These are phyloP conservation scores for Cystofilobasidium bisporidii DNA, from an alignment of 768 basidiomycete species.

Conservation along the genomic window DNA sequence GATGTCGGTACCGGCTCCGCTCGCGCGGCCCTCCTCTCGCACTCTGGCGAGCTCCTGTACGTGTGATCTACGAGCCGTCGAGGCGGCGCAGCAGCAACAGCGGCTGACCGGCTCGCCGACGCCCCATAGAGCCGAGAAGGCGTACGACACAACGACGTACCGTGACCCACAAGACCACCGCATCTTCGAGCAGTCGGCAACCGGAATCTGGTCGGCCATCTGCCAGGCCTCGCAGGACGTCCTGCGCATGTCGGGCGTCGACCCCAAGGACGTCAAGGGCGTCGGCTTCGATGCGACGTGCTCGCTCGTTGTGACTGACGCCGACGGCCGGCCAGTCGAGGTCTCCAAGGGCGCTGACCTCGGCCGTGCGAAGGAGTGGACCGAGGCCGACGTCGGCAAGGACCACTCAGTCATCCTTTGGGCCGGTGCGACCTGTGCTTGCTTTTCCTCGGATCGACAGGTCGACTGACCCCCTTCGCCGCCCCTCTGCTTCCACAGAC, in stretches of 20 bases:
- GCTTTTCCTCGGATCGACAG: too few relatives aligned
- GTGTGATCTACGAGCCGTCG: slow-evolving; percentile 13
- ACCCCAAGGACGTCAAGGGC: slow-evolving; percentile 62
- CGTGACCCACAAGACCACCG: slow-evolving; percentile 73
- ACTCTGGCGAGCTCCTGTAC: slow-evolving; percentile 54
- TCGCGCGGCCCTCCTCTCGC: slow-evolving; percentile 67
- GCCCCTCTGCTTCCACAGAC: slow-evolving; percentile 44
- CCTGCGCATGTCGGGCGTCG: slow-evolving; percentile 46
- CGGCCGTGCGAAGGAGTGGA: slow-evolving; percentile 40
- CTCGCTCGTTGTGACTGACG: slow-evolving; percentile 76
- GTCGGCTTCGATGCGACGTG: slow-evolving; percentile 95
- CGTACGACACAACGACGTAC: slow-evolving; percentile 66
- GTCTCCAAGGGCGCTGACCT: slow-evolving; percentile 61
- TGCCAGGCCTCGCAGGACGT: slow-evolving; percentile 50
- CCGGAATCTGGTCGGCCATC: slow-evolving; percentile 72
- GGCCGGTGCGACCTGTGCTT: slow-evolving; percentile 46
- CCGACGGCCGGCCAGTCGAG: slow-evolving; percentile 59
- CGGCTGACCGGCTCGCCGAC: not conserved
- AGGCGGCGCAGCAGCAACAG: not conserved
- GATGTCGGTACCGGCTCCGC: slow-evolving; percentile 81
- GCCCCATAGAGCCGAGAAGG: not conserved
- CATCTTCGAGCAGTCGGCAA: slow-evolving; percentile 93
- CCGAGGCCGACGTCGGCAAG: slow-evolving; percentile 51
- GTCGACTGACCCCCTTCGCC: not conserved
- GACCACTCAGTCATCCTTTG: slow-evolving; percentile 70